phyloP scores from a whole-genome alignment of 192 early-diverging fungal species.

The Rhizoclosmatium sp. region DNA sequence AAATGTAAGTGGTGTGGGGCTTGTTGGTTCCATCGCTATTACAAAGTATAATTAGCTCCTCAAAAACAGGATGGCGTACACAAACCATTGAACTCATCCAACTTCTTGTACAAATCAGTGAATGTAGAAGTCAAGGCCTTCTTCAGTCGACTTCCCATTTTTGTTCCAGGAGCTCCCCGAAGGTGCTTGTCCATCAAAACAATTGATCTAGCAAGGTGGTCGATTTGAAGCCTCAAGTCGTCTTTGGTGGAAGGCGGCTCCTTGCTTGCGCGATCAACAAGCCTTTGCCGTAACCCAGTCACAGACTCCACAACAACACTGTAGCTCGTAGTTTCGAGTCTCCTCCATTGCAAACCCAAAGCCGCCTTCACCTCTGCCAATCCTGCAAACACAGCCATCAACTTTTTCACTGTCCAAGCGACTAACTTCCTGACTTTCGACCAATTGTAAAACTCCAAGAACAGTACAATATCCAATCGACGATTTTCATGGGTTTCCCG shows the following conservation, averaged over 20 bases:
- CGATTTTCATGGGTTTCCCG: slow-evolving; percentile 15
- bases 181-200: not conserved
- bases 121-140: not conserved
- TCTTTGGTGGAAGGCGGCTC: not conserved
- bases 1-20: not conserved
- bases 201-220: not conserved
- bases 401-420: not conserved
- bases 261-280: not conserved
- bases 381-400: not conserved
- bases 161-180: not conserved
- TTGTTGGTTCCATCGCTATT: not conserved
- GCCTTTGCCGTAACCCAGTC: not conserved
- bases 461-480: not conserved
- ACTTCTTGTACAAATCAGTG: not conserved
- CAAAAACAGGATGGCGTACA: not conserved
- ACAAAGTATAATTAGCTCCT: not conserved
- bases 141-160: not conserved
- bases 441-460: not conserved
- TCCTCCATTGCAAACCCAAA: not conserved
- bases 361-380: not conserved
- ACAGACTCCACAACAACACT: not conserved
- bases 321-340: not conserved
- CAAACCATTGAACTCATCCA: slow-evolving; percentile 3
- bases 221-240: not conserved
- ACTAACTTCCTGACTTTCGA: not conserved